These are phyloP conservation scores for Xylaria hypoxylon DNA, from an alignment of 2,329 filamentous ascomycete species.

Conservation along the genomic window DNA sequence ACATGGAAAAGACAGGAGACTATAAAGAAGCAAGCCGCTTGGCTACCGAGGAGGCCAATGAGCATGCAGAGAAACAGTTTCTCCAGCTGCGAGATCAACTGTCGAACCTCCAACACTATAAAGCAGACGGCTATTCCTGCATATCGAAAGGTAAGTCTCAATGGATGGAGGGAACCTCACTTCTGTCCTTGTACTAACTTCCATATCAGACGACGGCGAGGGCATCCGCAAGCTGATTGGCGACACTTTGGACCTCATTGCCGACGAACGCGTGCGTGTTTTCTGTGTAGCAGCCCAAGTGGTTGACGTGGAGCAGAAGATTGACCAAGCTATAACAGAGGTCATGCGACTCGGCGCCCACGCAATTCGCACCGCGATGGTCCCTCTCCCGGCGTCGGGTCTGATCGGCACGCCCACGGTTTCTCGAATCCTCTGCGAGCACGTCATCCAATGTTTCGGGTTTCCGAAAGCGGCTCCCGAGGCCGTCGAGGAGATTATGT, in stretches of 20 bases:
- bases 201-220: constrained; percentile 11
- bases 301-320: constrained; percentile 34
- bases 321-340: constrained; percentile 35
- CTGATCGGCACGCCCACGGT: constrained; percentile 31
- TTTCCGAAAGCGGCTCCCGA: constrained; percentile 32
- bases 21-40: constrained; percentile 33
- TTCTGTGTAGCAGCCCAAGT: constrained; percentile 36
- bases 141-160: constrained; percentile 25
- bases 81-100: constrained; percentile 21
- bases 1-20: constrained; percentile 29
- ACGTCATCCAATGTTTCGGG: constrained; percentile 31
- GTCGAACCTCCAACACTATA: constrained; percentile 26
- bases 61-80: constrained; percentile 28
- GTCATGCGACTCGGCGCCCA: constrained; percentile 32
- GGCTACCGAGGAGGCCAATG: constrained; percentile 24
- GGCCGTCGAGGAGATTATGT: constrained; percentile 36
- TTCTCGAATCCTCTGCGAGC: constrained; percentile 32
- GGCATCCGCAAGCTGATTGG: constrained; percentile 26
- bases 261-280: constrained; percentile 36
- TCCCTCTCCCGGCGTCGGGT: constrained; percentile 28
- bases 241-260: constrained; percentile 27
- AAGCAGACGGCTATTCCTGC: constrained; percentile 31
- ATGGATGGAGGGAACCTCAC: background rate
- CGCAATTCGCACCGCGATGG: constrained; percentile 33
- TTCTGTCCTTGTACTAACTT: background rate